Conservation (phyloP, 306 rosid genomes). For the Chamaecrista fasciculata region DNA sequence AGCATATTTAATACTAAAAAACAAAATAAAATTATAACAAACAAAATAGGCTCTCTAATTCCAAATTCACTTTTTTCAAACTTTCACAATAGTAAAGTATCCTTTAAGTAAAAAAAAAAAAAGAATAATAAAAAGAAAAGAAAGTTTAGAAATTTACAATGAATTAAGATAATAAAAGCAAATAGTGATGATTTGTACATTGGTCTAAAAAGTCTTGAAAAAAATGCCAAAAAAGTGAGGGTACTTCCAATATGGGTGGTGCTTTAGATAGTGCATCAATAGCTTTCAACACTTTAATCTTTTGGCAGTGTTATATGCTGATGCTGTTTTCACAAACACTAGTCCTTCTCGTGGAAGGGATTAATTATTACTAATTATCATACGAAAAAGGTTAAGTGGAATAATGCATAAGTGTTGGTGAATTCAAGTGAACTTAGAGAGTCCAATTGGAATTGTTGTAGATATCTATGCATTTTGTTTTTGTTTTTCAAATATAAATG, state of each 20-base stretch:
- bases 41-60: neutral
- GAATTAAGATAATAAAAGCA: conserved; percentile 13
- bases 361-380: neutral
- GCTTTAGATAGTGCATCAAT: conserved; percentile 14
- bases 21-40: neutral
- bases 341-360: neutral
- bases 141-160: conserved; percentile 8
- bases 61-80: neutral
- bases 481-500: no score
- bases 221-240: conserved; percentile 5
- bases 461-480: no score
- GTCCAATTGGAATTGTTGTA: no score
- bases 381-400: neutral
- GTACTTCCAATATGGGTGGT: conserved; percentile 13
- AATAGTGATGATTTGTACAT: conserved; percentile 5
- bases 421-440: no score
- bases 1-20: neutral
- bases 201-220: neutral
- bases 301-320: conserved; percentile 10
- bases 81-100: neutral
- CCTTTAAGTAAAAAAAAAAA: neutral
- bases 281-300: neutral
- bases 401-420: neutral
- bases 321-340: conserved; percentile 8
- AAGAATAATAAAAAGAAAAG: neutral